Percentiles rank a stretch among this genome's conserved stretches.
phyloP scores from a whole-genome alignment of 768 basidiomycete genomes.

The Fistulinella prunicolor region DNA sequence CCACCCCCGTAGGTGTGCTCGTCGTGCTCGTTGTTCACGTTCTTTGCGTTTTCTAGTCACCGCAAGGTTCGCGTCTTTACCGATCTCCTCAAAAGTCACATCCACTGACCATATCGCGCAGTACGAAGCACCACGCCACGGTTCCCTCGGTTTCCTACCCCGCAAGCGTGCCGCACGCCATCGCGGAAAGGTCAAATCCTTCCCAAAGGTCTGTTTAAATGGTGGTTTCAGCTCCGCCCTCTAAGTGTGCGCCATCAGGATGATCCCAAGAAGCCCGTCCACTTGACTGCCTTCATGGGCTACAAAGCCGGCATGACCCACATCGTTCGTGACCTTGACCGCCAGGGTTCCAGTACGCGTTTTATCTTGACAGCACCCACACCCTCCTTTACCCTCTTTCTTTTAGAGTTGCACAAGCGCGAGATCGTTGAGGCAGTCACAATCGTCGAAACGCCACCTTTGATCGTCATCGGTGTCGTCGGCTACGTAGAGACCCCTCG shows the following conservation, averaged over 20 bases:
- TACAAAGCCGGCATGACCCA: slow-evolving; percentile 99
- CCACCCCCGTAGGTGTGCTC: neutral
- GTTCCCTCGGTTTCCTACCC: slow-evolving; percentile 96
- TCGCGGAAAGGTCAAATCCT: slow-evolving; percentile 98
- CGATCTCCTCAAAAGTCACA: neutral
- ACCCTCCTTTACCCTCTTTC: neutral
- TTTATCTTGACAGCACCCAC: neutral
- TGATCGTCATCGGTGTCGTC: slow-evolving; percentile 96
- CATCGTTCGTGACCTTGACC: slow-evolving; percentile 97
- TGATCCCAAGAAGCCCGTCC: slow-evolving; percentile 98
- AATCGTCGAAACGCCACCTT: slow-evolving; percentile 93
- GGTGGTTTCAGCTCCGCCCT: neutral
- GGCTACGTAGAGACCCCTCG: slow-evolving; percentile 99
- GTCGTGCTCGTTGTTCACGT: neutral
- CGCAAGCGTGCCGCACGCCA: slow-evolving; percentile 96
- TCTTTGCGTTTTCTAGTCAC: slow-evolving; percentile 49
- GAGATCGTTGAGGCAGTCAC: slow-evolving; percentile 98
- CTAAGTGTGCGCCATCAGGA: slow-evolving; percentile 53
- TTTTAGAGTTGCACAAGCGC: slow-evolving; percentile 98
- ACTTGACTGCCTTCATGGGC: slow-evolving; percentile 96
- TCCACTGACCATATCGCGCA: slow-evolving; percentile 35
- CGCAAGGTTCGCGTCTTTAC: slow-evolving; percentile 65
- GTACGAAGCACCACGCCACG: slow-evolving; percentile 99
- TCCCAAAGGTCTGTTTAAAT: slow-evolving; percentile 77
- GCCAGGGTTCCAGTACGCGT: slow-evolving; percentile 94